Conservation (phyloP, 441 rosid genomes). For the Gossypium schwendimanii region DNA sequence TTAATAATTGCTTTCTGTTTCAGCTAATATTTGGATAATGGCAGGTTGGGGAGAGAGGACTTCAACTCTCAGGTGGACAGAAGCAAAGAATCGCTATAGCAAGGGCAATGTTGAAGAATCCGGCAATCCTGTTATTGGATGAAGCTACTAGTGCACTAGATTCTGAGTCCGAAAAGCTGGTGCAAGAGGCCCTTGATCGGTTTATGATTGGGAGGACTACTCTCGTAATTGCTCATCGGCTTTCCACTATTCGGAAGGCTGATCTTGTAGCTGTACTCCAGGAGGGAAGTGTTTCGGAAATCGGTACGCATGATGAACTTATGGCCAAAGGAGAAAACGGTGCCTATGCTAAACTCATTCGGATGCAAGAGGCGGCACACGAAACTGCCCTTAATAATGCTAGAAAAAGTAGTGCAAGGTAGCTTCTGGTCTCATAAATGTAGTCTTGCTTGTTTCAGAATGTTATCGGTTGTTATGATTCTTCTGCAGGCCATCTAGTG, state of each 20-base stretch:
- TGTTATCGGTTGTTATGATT: not conserved
- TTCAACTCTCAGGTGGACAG: constrained; percentile 97
- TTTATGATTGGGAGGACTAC: constrained; percentile 99
- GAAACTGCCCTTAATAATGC: constrained; percentile 92
- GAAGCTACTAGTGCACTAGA: constrained; percentile 99
- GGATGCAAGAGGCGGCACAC: constrained; percentile 90
- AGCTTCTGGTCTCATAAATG: not conserved
- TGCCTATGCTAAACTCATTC: constrained; percentile 77
- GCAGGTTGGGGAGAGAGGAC: constrained; percentile 98
- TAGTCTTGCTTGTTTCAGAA: not conserved
- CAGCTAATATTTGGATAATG: constrained; percentile 21
- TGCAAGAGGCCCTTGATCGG: constrained; percentile 96
- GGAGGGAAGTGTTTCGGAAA: constrained; percentile 90
- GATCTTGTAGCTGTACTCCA: constrained; percentile 96
- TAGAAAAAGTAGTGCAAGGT: constrained; percentile 98
- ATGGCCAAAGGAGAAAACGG: constrained; percentile 86
- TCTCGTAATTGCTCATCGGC: constrained; percentile 91
- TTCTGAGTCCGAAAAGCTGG: constrained; percentile 95
- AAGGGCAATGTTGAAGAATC: constrained; percentile 95
- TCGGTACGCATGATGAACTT: constrained; percentile 91
- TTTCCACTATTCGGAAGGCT: constrained; percentile 94
- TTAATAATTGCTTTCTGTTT: not conserved
- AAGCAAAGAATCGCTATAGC: constrained; percentile 98
- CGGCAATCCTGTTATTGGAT: constrained; percentile 84
- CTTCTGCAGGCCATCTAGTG: constrained; percentile 87